Evolutionary conservation across 305 asterid genomes (phyloP), one percentile per base, ranked within the genome.

Genomic region (Fraxinus velutina): DNA sequence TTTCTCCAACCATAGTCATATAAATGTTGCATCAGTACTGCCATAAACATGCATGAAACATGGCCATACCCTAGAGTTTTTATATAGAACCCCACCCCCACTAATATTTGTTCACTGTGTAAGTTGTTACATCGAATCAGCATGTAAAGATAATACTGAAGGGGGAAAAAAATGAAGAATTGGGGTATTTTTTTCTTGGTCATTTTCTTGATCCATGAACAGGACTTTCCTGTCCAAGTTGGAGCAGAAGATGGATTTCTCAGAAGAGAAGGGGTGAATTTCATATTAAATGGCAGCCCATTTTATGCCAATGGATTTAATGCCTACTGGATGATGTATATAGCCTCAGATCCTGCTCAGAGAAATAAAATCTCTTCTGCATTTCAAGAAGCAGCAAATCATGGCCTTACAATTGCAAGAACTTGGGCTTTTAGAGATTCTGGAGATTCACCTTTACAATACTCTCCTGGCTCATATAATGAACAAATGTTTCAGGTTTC

Each of bases 371-470:
- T 90, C 17, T 85, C 93, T 3, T 70, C 89, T 32, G 89, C 88
- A 13, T 90, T 92, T 81, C 73, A 81, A 83, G 83, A 89, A 66
- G 97, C 96, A 39, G 60, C 79, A 2, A 79, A 9, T 60, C 92
- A 87, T 83, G 90, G 90, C 86, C 95, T 93, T 70, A 9, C 77
- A 0, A 82, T 91, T 32, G 92, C 90, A 7, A 85, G 97, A 85
- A 88, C 91, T 24, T 92, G 95, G 97, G 97, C 95, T 78, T 93
- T 93, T 73, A 86, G 85, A 2, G 98, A 93, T 76, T 92, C 89
- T 6, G 96, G 93, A 21, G 34, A 52, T 78, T 76, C 84, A 15
- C 86, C 94, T 77, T 80, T 92, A 50, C 98, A 94, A 75, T 73
- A 73, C 39, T 87, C 91, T 71, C 98, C 97, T 13, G 94, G 94